Evolutionary conservation across 2,329 filamentous ascomycete species (phyloP), one percentile per base, ranked within the genome.

Genomic region (Colletotrichum tanaceti): DNA sequence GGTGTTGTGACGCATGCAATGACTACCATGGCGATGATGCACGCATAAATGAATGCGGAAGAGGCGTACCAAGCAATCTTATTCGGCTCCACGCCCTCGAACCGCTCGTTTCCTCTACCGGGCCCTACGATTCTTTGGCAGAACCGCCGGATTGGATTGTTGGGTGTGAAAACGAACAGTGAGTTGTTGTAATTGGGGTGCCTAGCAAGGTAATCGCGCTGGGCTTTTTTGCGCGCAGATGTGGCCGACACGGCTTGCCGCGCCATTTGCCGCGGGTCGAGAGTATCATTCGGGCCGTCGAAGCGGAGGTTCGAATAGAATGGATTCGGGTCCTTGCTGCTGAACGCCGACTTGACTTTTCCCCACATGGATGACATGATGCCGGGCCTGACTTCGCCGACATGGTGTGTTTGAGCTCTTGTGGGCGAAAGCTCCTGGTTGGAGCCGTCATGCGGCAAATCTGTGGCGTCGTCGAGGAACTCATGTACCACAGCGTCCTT

Each of bases 1-100:
- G 96, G 96, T 1, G 96, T 99, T 1, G 94, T 97, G 58, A 98
- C 86, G 76, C 95, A 99, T 38, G 96, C 96, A 59, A 99, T 86
- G 52, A 98, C 81, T n/a, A 99, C 96, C 97, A 99, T 99, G 58
- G 93, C 93, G 49, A 98, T 93, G 71, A 99, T 98, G 16, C 93
- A 92, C 28, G 91, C 90, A 77, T 99, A 99, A 63, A 98, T 93
- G 74, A 99, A 92, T 4, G 93, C 93, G 0, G 96, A 98, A 77
- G 98, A 97, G 0, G 89, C 84, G 77, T 97, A 98, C 94, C 96
- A 99, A 10, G 96, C 86, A 5, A 92, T 88, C 72, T 93, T 94
- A 73, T 96, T 95, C 0, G 96, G 96, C 69, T 94, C 90, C 0
- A 97, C 89, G 16, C 96, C 96, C 78, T 98, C 93, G 71, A 97